A percentile compares a stretch with the other conserved stretches of the same genome.
These are phyloP conservation scores for Fragaria nilgerrensis DNA, from an alignment of 306 rosid genomes.

Conservation along the genomic window DNA sequence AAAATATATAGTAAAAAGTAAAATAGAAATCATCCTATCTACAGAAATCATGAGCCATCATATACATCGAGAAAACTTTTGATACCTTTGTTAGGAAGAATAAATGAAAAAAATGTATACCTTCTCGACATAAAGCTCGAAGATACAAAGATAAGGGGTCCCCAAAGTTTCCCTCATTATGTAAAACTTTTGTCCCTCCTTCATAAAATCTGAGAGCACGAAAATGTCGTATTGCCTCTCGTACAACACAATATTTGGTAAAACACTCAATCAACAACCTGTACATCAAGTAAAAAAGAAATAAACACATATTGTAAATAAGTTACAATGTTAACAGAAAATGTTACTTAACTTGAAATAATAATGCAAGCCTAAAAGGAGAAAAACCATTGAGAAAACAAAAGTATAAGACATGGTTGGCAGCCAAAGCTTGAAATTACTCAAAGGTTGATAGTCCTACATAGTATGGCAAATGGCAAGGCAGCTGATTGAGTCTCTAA, in stretches of 20 bases:
- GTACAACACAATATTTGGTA: constrained; percentile 84
- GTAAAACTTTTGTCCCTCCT: constrained; percentile 69
- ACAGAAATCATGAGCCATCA: background rate
- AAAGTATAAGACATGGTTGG: background rate
- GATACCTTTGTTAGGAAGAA: background rate
- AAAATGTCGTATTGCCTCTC: constrained; percentile 94
- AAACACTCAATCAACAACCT: constrained; percentile 95
- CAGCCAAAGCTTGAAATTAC: background rate
- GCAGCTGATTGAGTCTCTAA: background rate
- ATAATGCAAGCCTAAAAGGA: background rate
- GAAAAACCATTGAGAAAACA: background rate
- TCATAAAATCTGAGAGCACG: constrained; percentile 78
- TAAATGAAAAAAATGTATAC: constrained; percentile 39
- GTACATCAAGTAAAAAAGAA: constrained; percentile 29
- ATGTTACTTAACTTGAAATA: constrained; percentile 2
- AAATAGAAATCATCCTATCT: background rate
- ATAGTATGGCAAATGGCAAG: background rate
- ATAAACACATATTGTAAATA: background rate
- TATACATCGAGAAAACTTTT: background rate
- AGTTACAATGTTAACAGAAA: background rate
- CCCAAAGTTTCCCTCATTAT: constrained; percentile 73
- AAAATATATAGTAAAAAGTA: background rate
- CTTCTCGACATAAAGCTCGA: constrained; percentile 92
- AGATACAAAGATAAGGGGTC: constrained; percentile 96
- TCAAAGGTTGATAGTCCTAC: background rate